Evolutionary conservation across 768 basidiomycete genomes (phyloP).

Genomic region (Suillus plorans): DNA sequence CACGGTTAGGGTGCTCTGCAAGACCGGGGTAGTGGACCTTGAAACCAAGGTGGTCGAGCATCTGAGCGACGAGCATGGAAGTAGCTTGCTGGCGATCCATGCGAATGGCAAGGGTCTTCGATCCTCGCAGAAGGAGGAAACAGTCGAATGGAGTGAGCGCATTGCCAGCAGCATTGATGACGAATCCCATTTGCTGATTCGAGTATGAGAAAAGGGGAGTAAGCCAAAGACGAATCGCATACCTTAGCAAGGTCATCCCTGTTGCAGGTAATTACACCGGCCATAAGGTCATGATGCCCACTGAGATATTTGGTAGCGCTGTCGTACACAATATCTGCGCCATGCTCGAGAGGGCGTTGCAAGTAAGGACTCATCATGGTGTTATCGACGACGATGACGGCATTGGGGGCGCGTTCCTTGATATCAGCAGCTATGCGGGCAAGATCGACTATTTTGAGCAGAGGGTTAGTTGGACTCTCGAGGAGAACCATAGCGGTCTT

Average conservation of each 20-base stretch:
- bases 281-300: slow-evolving; percentile 99
- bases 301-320: slow-evolving; percentile 97
- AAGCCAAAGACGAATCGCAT: slow-evolving; percentile 11
- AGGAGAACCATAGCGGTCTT: slow-evolving; percentile 92
- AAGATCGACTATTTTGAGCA: slow-evolving; percentile 93
- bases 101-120: slow-evolving; percentile 93
- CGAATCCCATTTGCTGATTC: slow-evolving; percentile 78
- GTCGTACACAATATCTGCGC: slow-evolving; percentile 97
- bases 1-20: slow-evolving; percentile 73
- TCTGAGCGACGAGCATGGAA: slow-evolving; percentile 80
- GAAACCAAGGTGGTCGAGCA: slow-evolving; percentile 85
- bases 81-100: slow-evolving; percentile 93
- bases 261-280: slow-evolving; percentile 91
- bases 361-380: slow-evolving; percentile 99
- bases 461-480: slow-evolving; percentile 96
- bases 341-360: slow-evolving; percentile 92
- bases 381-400: slow-evolving; percentile 90
- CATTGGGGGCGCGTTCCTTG: slow-evolving; percentile 78
- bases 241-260: slow-evolving; percentile 89
- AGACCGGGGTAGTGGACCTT: slow-evolving; percentile 92
- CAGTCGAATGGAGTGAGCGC: slow-evolving; percentile 94
- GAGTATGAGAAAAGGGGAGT: not conserved
- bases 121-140: slow-evolving; percentile 92
- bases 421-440: slow-evolving; percentile 80
- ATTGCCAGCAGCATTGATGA: slow-evolving; percentile 92